Conservation (phyloP, 305 asterid species). For the Solanum hybrid region DNA sequence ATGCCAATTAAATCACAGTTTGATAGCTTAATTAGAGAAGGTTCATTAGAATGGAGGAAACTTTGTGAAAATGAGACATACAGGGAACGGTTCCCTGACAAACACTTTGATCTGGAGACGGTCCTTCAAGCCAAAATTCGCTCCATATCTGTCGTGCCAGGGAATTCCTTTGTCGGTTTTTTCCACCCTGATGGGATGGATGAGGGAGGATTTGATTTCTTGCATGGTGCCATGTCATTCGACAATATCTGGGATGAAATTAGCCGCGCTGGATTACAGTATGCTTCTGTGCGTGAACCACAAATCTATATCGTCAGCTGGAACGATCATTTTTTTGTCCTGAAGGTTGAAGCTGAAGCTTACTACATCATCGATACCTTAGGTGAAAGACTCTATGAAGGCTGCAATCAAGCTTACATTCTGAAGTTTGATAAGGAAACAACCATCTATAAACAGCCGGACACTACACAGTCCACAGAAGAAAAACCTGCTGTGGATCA, state of each 20-base stretch:
- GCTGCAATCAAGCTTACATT: conserved; percentile 87
- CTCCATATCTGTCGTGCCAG: conserved; percentile 53
- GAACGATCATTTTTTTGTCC: conserved; percentile 93
- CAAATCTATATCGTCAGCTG: conserved; percentile 80
- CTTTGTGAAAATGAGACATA: conserved; percentile 68
- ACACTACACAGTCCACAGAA: conserved; percentile 22
- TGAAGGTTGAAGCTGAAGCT: conserved; percentile 70
- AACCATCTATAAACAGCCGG: conserved; percentile 39
- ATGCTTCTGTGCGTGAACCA: conserved; percentile 20
- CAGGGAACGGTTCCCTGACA: conserved; percentile 65
- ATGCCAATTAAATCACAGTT: conserved; percentile 95
- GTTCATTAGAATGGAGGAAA: conserved; percentile 92
- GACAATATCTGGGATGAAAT: conserved; percentile 96
- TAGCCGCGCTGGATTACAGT: conserved; percentile 26
- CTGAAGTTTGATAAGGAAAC: conserved; percentile 68
- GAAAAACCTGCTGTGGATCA: conserved; percentile 30
- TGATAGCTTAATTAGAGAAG: conserved; percentile 75
- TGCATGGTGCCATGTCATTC: conserved; percentile 93
- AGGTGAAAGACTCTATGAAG: conserved; percentile 90
- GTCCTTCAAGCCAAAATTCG: conserved; percentile 71
- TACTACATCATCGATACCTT: conserved; percentile 84
- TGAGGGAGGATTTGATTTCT: conserved; percentile 64
- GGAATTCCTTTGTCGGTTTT: conserved; percentile 82
- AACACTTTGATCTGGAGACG: conserved; percentile 94
- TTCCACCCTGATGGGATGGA: conserved; percentile 70